A percentile compares a stretch with the other conserved stretches of the same genome.
Evolutionary conservation across 176 grass and related monocot genomes (phyloP).

Genomic region (Miscanthus lutarioriparius): DNA sequence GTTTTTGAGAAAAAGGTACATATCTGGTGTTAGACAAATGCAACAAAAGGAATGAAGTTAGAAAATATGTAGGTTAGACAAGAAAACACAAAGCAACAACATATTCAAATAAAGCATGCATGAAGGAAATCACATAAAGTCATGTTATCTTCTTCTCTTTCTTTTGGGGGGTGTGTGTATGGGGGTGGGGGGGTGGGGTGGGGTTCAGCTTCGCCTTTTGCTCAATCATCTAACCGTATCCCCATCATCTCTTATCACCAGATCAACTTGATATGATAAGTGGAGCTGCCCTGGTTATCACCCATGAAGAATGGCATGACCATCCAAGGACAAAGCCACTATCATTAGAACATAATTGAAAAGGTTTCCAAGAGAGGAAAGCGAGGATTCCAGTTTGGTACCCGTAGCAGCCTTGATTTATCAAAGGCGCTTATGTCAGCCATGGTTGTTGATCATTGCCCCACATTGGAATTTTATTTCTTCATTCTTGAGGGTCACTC

Average conservation of each 20-base stretch:
- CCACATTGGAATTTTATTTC: background rate
- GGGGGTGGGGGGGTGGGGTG: too few relatives aligned
- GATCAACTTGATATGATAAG: background rate
- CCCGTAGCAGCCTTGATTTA: background rate
- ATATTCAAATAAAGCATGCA: background rate
- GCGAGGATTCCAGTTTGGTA: conserved; percentile 12
- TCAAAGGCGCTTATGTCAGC: conserved; percentile 6
- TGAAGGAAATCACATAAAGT: background rate
- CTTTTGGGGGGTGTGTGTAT: too few relatives aligned
- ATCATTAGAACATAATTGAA: background rate
- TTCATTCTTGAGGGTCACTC: background rate
- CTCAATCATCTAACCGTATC: too few relatives aligned
- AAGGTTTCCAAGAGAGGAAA: background rate
- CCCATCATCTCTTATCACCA: too few relatives aligned
- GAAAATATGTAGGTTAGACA: background rate
- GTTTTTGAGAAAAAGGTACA: too few relatives aligned
- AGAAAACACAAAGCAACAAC: background rate
- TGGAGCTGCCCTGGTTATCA: conserved; percentile 34
- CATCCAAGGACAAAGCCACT: conserved; percentile 34
- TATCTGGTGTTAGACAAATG: background rate
- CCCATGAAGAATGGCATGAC: conserved; percentile 27
- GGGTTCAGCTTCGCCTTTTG: conserved; percentile 41
- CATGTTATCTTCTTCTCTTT: background rate
- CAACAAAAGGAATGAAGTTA: background rate
- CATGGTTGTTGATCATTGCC: conserved; percentile 26